A percentile compares a stretch with the other conserved stretches of the same genome.
Conservation (phyloP, 331 rosid genomes). For the Arachis monticola region DNA sequence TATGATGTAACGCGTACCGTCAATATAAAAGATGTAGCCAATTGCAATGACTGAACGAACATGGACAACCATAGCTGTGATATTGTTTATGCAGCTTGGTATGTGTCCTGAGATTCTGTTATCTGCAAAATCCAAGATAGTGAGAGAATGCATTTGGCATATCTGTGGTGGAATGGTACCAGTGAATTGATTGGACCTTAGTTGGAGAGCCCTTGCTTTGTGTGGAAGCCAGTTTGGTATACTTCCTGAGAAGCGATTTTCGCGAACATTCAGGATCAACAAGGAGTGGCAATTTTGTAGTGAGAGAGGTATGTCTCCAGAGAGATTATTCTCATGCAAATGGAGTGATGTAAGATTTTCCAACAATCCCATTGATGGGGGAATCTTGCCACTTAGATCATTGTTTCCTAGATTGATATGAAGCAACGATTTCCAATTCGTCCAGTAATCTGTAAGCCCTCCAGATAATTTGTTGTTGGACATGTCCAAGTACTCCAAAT, state of each 20-base stretch:
- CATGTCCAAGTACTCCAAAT: neutral
- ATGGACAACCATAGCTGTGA: neutral
- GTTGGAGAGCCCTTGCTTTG: neutral
- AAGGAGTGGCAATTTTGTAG: neutral
- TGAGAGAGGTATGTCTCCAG: neutral
- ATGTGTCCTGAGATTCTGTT: neutral
- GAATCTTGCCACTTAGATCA: neutral
- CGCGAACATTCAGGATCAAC: neutral
- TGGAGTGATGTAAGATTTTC: neutral
- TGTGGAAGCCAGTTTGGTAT: conserved; percentile 4
- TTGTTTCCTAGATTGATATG: neutral
- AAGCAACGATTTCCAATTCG: neutral
- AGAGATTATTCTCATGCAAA: conserved; percentile 3
- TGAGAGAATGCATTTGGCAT: conserved; percentile 4
- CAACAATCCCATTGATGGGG: neutral
- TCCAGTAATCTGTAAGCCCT: neutral
- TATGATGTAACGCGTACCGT: neutral
- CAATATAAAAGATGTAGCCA: neutral
- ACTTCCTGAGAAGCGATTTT: neutral
- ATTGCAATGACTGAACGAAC: neutral
- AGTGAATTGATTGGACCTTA: neutral
- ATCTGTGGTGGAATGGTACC: neutral
- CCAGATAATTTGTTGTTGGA: neutral
- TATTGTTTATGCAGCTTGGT: neutral
- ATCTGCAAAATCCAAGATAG: neutral